Base-by-base conservation (phyloP, 2,329 filamentous ascomycete species). In the Alternaria conjuncta region DNA sequence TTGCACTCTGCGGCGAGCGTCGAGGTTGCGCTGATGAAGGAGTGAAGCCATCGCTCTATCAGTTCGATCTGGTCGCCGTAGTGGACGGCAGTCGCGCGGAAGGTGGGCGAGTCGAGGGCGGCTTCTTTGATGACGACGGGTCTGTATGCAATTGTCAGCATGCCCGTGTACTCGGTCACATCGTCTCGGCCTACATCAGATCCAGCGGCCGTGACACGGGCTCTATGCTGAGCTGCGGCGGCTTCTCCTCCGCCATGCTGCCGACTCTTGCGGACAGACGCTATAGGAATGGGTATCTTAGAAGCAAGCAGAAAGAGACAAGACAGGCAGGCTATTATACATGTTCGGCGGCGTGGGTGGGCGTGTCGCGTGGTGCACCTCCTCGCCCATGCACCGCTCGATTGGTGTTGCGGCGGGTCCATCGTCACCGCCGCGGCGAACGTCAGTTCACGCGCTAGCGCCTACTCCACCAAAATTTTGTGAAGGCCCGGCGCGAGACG, bases 81-180 rank as follows among this genome's bases (percentile, higher is more conserved):
- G 82, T 97, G 93, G 50, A 91, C 83, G 45, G 93, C 88, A 21
- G 92, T 92, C 50, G 94, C 93, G 69, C 96, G 93, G 80, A 98
- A 98, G 36, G 94, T 96, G 25, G 96, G 96, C 43, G 94, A 97
- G 82, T 99, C 96, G 83, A 98, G 91, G 20, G 94, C 92, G 55
- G 96, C 96, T 86, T 99, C 96, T 82, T 95, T 96, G 72, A 98
- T 87, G 65, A 90, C 90, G 36, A 98, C 94, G 47, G 96, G 93
- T 61, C 88, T 89, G 69, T 43, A 43, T 23, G 44, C 28, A n/a
- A 15, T 23, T 53, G 47, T 75, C 61, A 68, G 63, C 55, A 15
- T 28, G n/a, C 13, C 45, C 13, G 15, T 10, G 26, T 23, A 20
- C 9, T 11, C 23, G 18, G 6, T 13, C 28, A 11, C 11, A 12